These are phyloP conservation scores for Cordyceps cateniannulata DNA, from an alignment of 2,329 filamentous ascomycete genomes.

Conservation along the genomic window DNA sequence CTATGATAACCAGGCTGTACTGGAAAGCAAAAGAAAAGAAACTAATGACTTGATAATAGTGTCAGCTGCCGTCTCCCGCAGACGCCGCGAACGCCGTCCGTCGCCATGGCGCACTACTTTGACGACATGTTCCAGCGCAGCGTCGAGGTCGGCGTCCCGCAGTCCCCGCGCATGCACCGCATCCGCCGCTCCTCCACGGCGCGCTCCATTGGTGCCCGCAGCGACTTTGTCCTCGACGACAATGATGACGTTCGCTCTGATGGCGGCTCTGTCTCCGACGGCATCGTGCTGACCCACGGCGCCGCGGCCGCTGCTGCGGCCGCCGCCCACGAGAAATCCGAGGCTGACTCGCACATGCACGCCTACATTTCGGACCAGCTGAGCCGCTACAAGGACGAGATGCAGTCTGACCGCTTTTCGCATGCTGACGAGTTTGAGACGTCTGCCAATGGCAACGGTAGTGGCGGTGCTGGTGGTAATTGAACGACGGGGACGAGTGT, in stretches of 20 bases:
- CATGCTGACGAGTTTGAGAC: conserved; percentile 44
- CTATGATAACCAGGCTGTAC: neutral
- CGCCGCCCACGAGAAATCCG: conserved; percentile 40
- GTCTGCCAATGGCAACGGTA: conserved; percentile 20
- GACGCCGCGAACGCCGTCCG: conserved; percentile 80
- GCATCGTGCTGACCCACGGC: conserved; percentile 22
- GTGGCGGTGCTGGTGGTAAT: neutral
- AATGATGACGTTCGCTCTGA: conserved; percentile 28
- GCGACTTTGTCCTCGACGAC: conserved; percentile 53
- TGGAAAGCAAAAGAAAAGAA: neutral
- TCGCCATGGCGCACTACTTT: conserved; percentile 87
- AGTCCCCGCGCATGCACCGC: conserved; percentile 38
- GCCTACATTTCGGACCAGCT: conserved; percentile 79
- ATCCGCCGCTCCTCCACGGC: conserved; percentile 75
- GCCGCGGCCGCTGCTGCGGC: conserved; percentile 36
- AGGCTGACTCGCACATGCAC: conserved; percentile 66
- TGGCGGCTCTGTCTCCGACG: conserved; percentile 27
- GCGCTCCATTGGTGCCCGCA: conserved; percentile 76
- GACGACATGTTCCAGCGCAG: conserved; percentile 70
- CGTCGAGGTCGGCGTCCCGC: conserved; percentile 29
- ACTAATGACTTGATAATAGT: conserved; percentile 44
- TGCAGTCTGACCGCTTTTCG: conserved; percentile 19
- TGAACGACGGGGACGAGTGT: neutral
- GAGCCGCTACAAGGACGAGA: conserved; percentile 51
- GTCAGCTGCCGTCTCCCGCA: conserved; percentile 87